Evolutionary conservation across 78 protist species (phyloP), one percentile per base, ranked within the genome.

Genomic region (Chrysochromulina parva): DNA sequence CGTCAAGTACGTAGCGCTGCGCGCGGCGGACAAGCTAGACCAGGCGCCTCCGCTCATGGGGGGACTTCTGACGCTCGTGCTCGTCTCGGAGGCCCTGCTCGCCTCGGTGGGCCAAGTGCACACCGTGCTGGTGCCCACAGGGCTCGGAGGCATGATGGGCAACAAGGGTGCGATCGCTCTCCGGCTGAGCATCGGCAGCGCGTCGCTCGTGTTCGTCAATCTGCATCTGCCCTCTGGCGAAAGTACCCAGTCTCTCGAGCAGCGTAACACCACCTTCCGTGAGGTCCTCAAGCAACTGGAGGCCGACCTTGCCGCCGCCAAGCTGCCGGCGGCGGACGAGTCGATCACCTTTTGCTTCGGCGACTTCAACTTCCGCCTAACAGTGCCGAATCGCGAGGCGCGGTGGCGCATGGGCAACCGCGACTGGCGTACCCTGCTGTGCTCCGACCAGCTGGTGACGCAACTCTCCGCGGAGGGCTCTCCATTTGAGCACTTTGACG

Each of bases 301-400:
- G 26, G 24, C 78, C 78, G 6, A 24, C 50, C 14, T 24, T 14
- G 52, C 38, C 78, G 3, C 50, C 26, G 6, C 78, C 7, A 1
- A 2, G 78, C 19, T 26, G 20, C 53, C 11, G 22, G 7, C 5
- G 1, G 52, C 22, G 17, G 50, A 52, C 53, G 28, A 1, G 20
- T 66, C 76, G 38, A 3, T 7, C 19, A 1, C 3, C 9, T 52
- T 93, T 58, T 92, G 85, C 52, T 65, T 81, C 53, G 95, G 95
- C 24, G 95, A 94, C 62, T 62, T 94, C 54, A 94, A 94, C 94
- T 94, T 92, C 69, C 86, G 95, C 24, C n/a, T 94, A 81, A n/a
- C 88, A 53, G 69, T n/a, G 0, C 16, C 53, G 17, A 47, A 26
- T 66, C 71, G 55, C 62, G 28, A 69, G 74, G 88, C 74, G 78